Conservation (phyloP, 140 eudicot species). For the Bidens hawaiensis region DNA sequence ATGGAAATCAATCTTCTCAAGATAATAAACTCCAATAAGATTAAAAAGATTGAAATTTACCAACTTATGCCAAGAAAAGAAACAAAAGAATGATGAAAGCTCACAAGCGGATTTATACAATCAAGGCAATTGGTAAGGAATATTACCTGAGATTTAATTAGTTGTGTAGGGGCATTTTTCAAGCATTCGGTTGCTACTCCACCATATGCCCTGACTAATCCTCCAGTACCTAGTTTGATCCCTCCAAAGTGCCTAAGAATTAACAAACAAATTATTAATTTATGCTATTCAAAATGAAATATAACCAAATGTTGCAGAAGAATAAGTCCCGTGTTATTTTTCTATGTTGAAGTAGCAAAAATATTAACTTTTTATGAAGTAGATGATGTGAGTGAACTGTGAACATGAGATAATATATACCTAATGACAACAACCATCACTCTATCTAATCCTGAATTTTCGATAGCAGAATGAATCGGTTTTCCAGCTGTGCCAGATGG, state of each 20-base stretch:
- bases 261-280: not conserved
- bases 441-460: slow-evolving; percentile 82
- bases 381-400: slow-evolving; percentile 2
- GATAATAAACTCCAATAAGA: not conserved
- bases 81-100: not conserved
- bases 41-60: not conserved
- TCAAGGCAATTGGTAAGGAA: not conserved
- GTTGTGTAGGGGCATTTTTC: slow-evolving; percentile 78
- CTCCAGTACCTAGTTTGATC: slow-evolving; percentile 93
- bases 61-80: slow-evolving; percentile 1
- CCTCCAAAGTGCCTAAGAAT: slow-evolving; percentile 86
- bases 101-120: not conserved
- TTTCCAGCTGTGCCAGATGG: slow-evolving; percentile 99
- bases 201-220: slow-evolving; percentile 94
- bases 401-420: slow-evolving; percentile 30
- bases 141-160: slow-evolving; percentile 82
- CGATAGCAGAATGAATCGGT: slow-evolving; percentile 87
- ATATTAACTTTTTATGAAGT: not conserved
- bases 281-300: not conserved
- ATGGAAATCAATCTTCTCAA: not conserved
- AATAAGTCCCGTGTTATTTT: not conserved
- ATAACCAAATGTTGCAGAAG: not conserved
- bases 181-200: slow-evolving; percentile 94
- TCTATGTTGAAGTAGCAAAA: not conserved
- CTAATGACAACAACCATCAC: slow-evolving; percentile 95